Conservation (phyloP, 306 rosid species). For the Purshia tridentata region DNA sequence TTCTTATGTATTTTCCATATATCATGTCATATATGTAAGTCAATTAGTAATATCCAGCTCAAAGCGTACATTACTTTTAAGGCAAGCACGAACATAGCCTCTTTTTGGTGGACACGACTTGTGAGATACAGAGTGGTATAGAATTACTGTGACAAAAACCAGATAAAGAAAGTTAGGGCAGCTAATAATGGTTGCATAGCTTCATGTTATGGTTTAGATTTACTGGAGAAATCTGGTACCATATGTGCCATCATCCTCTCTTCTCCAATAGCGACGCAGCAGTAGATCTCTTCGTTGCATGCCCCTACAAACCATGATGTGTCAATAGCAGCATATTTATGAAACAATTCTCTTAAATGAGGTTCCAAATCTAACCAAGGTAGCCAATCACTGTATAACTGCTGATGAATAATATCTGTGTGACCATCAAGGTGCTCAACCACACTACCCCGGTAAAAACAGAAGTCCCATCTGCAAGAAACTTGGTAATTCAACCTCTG, state of each 20-base stretch:
- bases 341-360: not conserved
- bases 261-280: slow-evolving; percentile 85
- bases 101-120: slow-evolving; percentile 59
- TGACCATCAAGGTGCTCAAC: slow-evolving; percentile 91
- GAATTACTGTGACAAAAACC: slow-evolving; percentile 55
- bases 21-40: slow-evolving; percentile 14
- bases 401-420: slow-evolving; percentile 72
- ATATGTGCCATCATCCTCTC: slow-evolving; percentile 95
- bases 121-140: slow-evolving; percentile 78
- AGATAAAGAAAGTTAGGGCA: slow-evolving; percentile 20
- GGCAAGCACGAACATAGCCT: slow-evolving; percentile 84
- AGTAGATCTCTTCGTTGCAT: slow-evolving; percentile 79
- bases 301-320: slow-evolving; percentile 56
- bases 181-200: slow-evolving; percentile 17
- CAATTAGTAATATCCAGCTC: slow-evolving; percentile 22
- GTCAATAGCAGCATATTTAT: slow-evolving; percentile 23
- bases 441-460: slow-evolving; percentile 59
- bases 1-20: slow-evolving; percentile 19
- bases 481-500: slow-evolving; percentile 34
- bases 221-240: slow-evolving; percentile 41
- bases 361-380: slow-evolving; percentile 63
- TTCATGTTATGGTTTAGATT: not conserved
- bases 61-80: slow-evolving; percentile 88
- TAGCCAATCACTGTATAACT: slow-evolving; percentile 70
- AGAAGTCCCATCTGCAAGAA: slow-evolving; percentile 91